These are phyloP conservation scores for Gautieria morchelliformis DNA, from an alignment of 768 basidiomycete species.

Conservation along the genomic window DNA sequence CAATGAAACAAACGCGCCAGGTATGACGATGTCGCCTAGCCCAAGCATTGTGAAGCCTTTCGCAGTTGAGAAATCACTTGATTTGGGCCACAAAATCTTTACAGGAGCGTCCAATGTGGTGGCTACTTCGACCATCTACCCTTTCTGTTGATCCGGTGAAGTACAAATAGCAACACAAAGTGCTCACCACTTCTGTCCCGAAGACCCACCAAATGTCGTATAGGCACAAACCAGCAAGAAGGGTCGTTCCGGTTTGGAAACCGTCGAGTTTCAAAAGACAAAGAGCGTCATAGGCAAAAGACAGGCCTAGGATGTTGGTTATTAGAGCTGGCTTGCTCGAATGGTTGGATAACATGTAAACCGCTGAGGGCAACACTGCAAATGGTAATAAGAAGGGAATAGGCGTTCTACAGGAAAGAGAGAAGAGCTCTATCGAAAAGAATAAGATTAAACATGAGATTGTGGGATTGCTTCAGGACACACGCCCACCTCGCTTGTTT, in stretches of 20 bases:
- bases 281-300: slow-evolving; percentile 75
- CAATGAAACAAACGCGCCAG: slow-evolving; percentile 66
- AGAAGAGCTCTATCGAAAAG: slow-evolving; percentile 22
- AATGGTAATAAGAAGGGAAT: slow-evolving; percentile 48
- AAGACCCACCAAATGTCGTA: slow-evolving; percentile 98
- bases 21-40: slow-evolving; percentile 74
- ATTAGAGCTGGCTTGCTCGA: slow-evolving; percentile 54
- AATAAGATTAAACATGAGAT: slow-evolving; percentile 15
- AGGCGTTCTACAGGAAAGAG: slow-evolving; percentile 47
- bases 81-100: slow-evolving; percentile 84
- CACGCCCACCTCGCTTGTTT: slow-evolving; percentile 31
- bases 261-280: slow-evolving; percentile 78
- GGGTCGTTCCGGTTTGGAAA: slow-evolving; percentile 75
- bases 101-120: slow-evolving; percentile 86
- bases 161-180: neutral
- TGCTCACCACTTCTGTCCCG: slow-evolving; percentile 70
- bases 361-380: slow-evolving; percentile 50
- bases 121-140: slow-evolving; percentile 88
- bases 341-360: slow-evolving; percentile 43
- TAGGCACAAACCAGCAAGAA: slow-evolving; percentile 77
- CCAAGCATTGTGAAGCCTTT: slow-evolving; percentile 84
- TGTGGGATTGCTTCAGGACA: slow-evolving; percentile 9
- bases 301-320: slow-evolving; percentile 66
- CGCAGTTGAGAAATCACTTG: slow-evolving; percentile 34
- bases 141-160: neutral